Conservation (phyloP, 352 stramenopile species). For the Phytophthora tubulina region DNA sequence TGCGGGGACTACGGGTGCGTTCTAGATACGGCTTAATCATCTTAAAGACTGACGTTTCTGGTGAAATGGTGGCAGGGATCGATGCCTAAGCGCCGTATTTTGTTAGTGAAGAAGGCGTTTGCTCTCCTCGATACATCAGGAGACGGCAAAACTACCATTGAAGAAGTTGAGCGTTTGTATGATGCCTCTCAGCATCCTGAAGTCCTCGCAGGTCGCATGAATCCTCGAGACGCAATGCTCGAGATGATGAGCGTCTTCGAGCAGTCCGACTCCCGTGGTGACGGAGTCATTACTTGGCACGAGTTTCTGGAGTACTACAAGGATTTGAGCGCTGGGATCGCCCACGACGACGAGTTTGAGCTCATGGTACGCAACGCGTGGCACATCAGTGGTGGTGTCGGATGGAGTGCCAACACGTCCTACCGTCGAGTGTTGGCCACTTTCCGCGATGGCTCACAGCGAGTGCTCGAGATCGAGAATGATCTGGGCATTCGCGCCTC, state of each 20-base stretch:
- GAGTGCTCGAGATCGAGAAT: constrained; percentile 77
- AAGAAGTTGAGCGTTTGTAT: constrained; percentile 80
- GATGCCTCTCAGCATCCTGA: constrained; percentile 86
- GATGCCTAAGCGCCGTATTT: constrained; percentile 82
- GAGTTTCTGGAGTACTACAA: constrained; percentile 94
- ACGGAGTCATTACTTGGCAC: constrained; percentile 78
- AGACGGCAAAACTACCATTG: constrained; percentile 67
- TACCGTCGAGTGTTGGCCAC: constrained; percentile 79
- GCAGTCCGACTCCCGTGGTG: constrained; percentile 36
- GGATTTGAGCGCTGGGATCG: constrained; percentile 84
- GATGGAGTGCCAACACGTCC: constrained; percentile 80
- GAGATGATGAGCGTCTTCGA: constrained; percentile 88
- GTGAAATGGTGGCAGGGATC: constrained; percentile 48
- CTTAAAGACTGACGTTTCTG: neutral
- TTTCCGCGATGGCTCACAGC: constrained; percentile 73
- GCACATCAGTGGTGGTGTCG: constrained; percentile 84
- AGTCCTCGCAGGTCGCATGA: constrained; percentile 71
- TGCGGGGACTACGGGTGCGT: constrained; percentile 83
- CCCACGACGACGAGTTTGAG: constrained; percentile 88
- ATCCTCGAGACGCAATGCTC: constrained; percentile 72
- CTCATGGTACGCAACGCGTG: constrained; percentile 89
- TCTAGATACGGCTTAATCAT: neutral
- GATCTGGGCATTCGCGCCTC: constrained; percentile 62
- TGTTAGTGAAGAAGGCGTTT: constrained; percentile 91
- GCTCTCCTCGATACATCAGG: constrained; percentile 68